A percentile compares a stretch with the other conserved stretches of the same genome.
phyloP scores from a whole-genome alignment of 129 eudicot species.

The Ambrosia artemisiifolia region DNA sequence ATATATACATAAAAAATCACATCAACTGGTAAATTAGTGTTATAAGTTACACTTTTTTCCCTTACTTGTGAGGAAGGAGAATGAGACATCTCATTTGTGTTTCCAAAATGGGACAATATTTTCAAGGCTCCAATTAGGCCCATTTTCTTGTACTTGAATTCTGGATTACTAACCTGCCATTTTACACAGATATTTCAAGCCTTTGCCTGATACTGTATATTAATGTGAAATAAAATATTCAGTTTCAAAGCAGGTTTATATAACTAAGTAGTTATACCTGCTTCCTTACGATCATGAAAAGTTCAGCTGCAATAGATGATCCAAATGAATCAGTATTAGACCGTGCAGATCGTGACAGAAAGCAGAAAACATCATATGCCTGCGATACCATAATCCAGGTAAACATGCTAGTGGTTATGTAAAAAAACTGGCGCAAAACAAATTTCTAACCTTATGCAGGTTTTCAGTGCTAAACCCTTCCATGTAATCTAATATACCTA shows the following conservation, averaged over 20 bases:
- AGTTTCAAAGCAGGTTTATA: not conserved
- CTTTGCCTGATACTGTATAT: conserved; percentile 5
- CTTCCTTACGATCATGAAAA: conserved; percentile 75
- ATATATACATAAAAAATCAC: conserved; percentile 1
- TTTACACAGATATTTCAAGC: conserved; percentile 8
- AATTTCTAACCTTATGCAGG: conserved; percentile 62
- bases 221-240: not conserved
- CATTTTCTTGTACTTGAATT: conserved; percentile 71
- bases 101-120: conserved; percentile 63
- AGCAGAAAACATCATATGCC: conserved; percentile 72
- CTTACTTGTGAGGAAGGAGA: conserved; percentile 52
- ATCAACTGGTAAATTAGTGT: conserved; percentile 1
- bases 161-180: conserved; percentile 66
- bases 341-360: conserved; percentile 52
- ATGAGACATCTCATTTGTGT: conserved; percentile 36
- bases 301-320: conserved; percentile 66
- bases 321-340: conserved; percentile 44
- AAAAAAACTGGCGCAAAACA: conserved; percentile 4
- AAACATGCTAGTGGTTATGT: conserved; percentile 17
- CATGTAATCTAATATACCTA: conserved; percentile 81
- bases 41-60: conserved; percentile 3
- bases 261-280: conserved; percentile 42
- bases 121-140: conserved; percentile 75
- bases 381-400: conserved; percentile 23
- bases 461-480: conserved; percentile 62